These are phyloP conservation scores for Sideroxylon spinosum DNA, from an alignment of 179 eudicot genomes.

Conservation along the genomic window DNA sequence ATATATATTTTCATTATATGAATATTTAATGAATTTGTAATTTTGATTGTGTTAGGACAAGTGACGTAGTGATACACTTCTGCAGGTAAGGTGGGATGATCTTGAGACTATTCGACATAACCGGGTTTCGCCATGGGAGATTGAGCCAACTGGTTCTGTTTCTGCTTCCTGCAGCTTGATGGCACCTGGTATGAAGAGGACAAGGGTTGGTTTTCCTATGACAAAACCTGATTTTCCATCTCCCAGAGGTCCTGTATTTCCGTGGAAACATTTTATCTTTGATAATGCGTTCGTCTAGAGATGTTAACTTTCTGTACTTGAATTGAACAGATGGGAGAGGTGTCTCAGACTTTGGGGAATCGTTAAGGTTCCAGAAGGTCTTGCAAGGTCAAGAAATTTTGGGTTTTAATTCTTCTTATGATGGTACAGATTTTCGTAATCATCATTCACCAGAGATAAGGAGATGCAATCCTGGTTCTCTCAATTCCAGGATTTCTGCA, in stretches of 20 bases:
- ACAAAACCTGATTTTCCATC: conserved; percentile 54
- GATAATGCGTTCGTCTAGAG: not conserved
- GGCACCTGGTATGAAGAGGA: conserved; percentile 68
- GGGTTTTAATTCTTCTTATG: conserved; percentile 44
- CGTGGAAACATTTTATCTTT: not conserved
- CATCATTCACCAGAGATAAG: conserved; percentile 40
- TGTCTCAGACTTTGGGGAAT: conserved; percentile 76
- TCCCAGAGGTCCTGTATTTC: conserved; percentile 39
- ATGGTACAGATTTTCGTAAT: conserved; percentile 41
- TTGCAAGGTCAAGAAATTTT: conserved; percentile 99
- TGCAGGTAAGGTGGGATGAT: conserved; percentile 97
- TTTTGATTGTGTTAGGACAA: not conserved
- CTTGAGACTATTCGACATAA: conserved; percentile 56
- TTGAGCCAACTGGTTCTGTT: conserved; percentile 67
- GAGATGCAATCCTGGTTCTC: conserved; percentile 32
- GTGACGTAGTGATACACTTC: conserved; percentile 8
- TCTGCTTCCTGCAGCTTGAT: conserved; percentile 47
- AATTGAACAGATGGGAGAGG: conserved; percentile 56
- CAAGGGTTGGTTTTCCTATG: conserved; percentile 54
- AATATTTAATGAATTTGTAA: not conserved
- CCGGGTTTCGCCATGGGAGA: conserved; percentile 98
- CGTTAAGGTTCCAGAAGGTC: conserved; percentile 90
- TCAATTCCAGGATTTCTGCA: conserved; percentile 18
- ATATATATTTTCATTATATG: not conserved
- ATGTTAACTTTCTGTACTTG: not conserved